These are phyloP conservation scores for Exophiala bonariae DNA, from an alignment of 2,329 filamentous ascomycete genomes.

Conservation along the genomic window DNA sequence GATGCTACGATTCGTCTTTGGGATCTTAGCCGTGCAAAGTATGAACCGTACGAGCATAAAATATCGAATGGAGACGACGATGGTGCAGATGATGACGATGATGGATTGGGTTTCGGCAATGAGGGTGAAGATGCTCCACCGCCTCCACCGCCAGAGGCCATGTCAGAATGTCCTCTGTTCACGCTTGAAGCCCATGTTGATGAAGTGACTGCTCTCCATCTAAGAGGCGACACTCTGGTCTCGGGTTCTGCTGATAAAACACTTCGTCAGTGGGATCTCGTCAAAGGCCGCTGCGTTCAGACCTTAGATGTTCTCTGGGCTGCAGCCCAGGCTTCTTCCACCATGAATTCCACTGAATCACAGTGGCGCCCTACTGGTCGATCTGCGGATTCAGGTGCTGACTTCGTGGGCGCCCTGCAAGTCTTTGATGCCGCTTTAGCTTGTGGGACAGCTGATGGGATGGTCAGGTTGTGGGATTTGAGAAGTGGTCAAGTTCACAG, in stretches of 20 bases:
- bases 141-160: slow-evolving; percentile 68
- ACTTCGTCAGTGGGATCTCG: slow-evolving; percentile 93
- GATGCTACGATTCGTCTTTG: slow-evolving; percentile 93
- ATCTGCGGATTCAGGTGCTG: slow-evolving; percentile 66
- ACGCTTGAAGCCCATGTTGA: slow-evolving; percentile 87
- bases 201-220: slow-evolving; percentile 91
- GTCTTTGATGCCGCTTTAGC: slow-evolving; percentile 95
- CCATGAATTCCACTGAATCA: slow-evolving; percentile 51
- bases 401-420: slow-evolving; percentile 92
- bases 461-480: slow-evolving; percentile 96
- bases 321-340: slow-evolving; percentile 80
- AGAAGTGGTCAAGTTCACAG: slow-evolving; percentile 95
- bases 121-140: slow-evolving; percentile 69
- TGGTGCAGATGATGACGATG: slow-evolving; percentile 50
- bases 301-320: slow-evolving; percentile 98
- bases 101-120: slow-evolving; percentile 72
- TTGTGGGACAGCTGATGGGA: slow-evolving; percentile 94
- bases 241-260: slow-evolving; percentile 98
- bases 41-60: slow-evolving; percentile 67
- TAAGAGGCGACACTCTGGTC: slow-evolving; percentile 83
- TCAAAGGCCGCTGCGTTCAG: slow-evolving; percentile 95
- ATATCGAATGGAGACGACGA: slow-evolving; percentile 46
- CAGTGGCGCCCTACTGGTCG: slow-evolving; percentile 71
- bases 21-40: slow-evolving; percentile 88
- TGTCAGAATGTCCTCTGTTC: slow-evolving; percentile 87